Evolutionary conservation across 2,329 filamentous ascomycete genomes (phyloP).

Genomic region (Pyrenophora seminiperda): DNA sequence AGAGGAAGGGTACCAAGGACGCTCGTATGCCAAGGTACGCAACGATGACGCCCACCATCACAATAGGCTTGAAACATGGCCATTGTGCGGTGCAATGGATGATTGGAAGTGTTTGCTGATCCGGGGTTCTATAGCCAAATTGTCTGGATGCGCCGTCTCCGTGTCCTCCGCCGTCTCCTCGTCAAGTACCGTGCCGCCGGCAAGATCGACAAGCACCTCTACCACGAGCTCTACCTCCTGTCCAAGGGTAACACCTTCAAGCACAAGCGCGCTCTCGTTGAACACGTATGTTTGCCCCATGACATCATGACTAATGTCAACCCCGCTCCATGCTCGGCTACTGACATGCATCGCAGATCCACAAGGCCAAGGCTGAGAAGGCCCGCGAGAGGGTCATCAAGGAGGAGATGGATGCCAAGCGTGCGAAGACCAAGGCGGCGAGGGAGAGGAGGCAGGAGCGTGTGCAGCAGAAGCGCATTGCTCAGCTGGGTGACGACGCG

Average conservation of each 20-base stretch:
- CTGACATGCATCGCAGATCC: constrained; percentile 70
- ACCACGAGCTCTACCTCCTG: constrained; percentile 99
- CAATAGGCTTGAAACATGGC: constrained; percentile 11
- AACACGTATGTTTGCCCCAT: constrained; percentile 82
- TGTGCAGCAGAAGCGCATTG: constrained; percentile 86
- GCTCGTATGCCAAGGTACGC: constrained; percentile 97
- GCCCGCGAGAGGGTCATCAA: constrained; percentile 92
- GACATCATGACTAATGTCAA: constrained; percentile 45
- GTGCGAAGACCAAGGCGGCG: constrained; percentile 99
- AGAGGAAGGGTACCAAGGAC: constrained; percentile 99
- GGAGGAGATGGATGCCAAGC: constrained; percentile 99
- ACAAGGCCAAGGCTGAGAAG: constrained; percentile 99
- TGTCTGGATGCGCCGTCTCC: constrained; percentile 99
- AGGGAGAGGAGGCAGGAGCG: constrained; percentile 98
- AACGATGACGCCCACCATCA: constrained; percentile 24
- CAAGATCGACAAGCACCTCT: constrained; percentile 99
- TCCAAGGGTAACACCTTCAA: constrained; percentile 99
- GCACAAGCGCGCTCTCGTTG: constrained; percentile 99
- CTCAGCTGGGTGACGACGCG: constrained; percentile 73
- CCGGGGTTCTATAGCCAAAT: constrained; percentile 71
- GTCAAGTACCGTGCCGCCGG: constrained; percentile 99
- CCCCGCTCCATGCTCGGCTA: constrained; percentile 21
- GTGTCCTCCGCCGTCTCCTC: constrained; percentile 97
- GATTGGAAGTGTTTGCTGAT: constrained; percentile 37
- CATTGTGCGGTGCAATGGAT: constrained; percentile 12